These are phyloP conservation scores for Coemansia sp. DNA, from an alignment of 192 early-diverging fungal species.

Conservation along the genomic window DNA sequence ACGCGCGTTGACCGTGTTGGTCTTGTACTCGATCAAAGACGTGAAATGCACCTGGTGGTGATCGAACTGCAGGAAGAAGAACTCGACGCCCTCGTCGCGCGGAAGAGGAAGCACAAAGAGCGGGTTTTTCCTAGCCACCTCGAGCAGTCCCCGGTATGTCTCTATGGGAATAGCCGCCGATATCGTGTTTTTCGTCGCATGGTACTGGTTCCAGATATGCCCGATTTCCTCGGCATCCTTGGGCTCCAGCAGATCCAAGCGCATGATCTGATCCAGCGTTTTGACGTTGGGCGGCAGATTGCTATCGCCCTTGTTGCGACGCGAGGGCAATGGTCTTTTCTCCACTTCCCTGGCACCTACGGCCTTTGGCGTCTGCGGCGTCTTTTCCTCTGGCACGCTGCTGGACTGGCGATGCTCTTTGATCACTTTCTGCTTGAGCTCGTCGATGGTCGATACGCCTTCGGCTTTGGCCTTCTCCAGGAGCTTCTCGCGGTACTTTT, in stretches of 20 bases:
- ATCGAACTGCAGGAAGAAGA: constrained; percentile 80
- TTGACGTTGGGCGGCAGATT: constrained; percentile 44
- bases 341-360: not conserved
- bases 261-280: constrained; percentile 58
- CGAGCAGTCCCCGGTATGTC: constrained; percentile 59
- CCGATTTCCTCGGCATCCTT: constrained; percentile 46
- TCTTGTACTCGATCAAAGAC: constrained; percentile 85
- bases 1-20: constrained; percentile 69
- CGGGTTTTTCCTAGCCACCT: constrained; percentile 47
- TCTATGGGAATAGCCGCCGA: constrained; percentile 62
- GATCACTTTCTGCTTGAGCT: constrained; percentile 23
- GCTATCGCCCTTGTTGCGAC: constrained; percentile 4
- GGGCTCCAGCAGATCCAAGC: constrained; percentile 48
- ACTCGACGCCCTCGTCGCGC: constrained; percentile 76
- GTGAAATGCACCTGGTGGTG: constrained; percentile 87
- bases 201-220: constrained; percentile 75
- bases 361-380: not conserved
- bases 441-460: constrained; percentile 31
- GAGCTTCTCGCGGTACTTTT: constrained; percentile 68
- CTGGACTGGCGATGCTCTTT: not conserved
- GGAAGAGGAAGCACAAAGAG: constrained; percentile 85
- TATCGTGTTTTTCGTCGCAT: constrained; percentile 58
- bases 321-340: not conserved
- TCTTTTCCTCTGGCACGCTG: not conserved
- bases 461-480: constrained; percentile 55